Base-by-base conservation (phyloP, 1,284 basidiomycete genomes). In the Sporisorium reilianum region DNA sequence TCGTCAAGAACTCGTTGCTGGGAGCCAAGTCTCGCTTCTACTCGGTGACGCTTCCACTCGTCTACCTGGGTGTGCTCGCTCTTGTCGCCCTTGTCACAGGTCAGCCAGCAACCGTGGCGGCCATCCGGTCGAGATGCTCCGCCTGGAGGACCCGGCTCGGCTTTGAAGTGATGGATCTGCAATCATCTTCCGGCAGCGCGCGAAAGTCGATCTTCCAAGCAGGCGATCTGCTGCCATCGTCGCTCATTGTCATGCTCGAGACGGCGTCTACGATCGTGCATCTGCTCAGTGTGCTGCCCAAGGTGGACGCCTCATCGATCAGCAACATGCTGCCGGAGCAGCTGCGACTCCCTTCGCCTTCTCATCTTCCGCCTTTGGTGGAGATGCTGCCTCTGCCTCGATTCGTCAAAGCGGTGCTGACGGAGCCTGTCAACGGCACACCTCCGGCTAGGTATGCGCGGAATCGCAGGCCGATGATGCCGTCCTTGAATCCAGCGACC, bases 291-390 rank as follows among this genome's bases (percentile, higher is more conserved):
- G 51, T 63, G 11, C 49, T 65, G 23, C 60, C 61, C 36, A 76
- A 76, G 42, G 54, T 76, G 25, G 64, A 72, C 18, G 67, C 59
- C 5, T n/a, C 53, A 5, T 36, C 55, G n/a, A 61, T 77, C 23
- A 46, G 65, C 10, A 55, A 41, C 16, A 22, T 70, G 7, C 16
- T 77, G 14, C 66, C 70, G 0, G 42, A 40, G 50, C 53, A 67
- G 28, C 38, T 74, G 9, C 55, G 36, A 14, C 55, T 77, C 2
- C 75, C 70, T 9, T 77, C 75, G 9, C 75, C 75, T n/a, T 77
- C 75, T 11, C 75, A 77, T 56, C 42, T 61, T 42, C 75, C 75
- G 18, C 58, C 65, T 1, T 26, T 77, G 42, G 22, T 72, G 2
- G 68, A 72, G 28, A 41, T 77, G 36, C 55, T 74, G 25, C 64